Base-by-base conservation (phyloP, 768 basidiomycete species). In the Amanita polypyramis region DNA sequence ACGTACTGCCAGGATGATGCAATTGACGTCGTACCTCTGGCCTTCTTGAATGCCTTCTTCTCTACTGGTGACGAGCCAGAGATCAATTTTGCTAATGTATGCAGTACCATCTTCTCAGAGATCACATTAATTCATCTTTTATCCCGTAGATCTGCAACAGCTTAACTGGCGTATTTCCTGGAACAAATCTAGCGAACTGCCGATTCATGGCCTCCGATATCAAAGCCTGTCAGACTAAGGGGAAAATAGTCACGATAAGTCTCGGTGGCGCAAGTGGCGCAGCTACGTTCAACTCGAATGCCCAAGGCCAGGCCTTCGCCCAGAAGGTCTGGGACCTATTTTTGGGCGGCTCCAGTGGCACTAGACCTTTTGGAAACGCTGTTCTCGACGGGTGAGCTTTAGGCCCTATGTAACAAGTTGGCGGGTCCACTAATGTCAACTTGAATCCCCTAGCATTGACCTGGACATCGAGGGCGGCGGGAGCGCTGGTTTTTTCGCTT, bases 261-360 rank as follows among this genome's bases (percentile, higher is more conserved):
- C 58, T 75, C 23, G 76, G 77, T 30, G 76, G 76, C 35, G 76
- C 75, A 5, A 74, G 70, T 2, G 77, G 78, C 6, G 67, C 70
- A 5, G 73, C 67, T 5, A 62, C 63, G 23, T 82, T 83, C 56
- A 55, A 64, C 21, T 74, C 70, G 21, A 76, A 77, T 43, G 56
- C 69, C 0, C 70, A 79, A 56, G 80, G 74, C 0, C 46, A 63
- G 33, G 56, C 62, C 5, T 83, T 80, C 54, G 80, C 77, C 0
- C 65, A 76, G 40, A 74, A 72, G 1, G 69, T 84, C 36, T 85
- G 82, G 82, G 70, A 80, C 58, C 54, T 77, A n/a, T 82, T 84
- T 66, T 67, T 85, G 15, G 82, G 79, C 7, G 82, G 82, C 14
- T 68, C 66, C 1, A 77, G 74, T 50, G 59, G 59, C 17, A 78